Conservation (phyloP, 2,329 filamentous ascomycete genomes). For the Emergomyces africanus region DNA sequence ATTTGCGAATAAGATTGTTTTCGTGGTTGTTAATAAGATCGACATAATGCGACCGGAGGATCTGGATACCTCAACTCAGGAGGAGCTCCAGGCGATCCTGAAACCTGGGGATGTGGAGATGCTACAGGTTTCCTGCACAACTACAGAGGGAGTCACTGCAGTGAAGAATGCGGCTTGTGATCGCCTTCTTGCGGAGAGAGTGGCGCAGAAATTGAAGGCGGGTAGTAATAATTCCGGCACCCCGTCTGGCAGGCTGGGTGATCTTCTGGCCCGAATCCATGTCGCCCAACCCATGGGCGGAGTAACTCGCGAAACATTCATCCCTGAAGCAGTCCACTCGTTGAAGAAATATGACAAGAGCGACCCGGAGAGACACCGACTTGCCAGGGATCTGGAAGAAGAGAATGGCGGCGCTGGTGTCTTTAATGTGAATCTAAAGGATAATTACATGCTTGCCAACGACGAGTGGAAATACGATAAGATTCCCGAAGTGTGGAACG, state of each 20-base stretch:
- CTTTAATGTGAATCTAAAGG: conserved; percentile 83
- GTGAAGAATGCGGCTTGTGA: conserved; percentile 95
- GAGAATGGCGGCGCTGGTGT: conserved; percentile 93
- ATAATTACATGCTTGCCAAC: conserved; percentile 77
- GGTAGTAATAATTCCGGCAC: conserved; percentile 69
- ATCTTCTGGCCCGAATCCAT: conserved; percentile 89
- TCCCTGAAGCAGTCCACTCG: conserved; percentile 71
- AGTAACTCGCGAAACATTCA: conserved; percentile 64
- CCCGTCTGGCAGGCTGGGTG: conserved; percentile 68
- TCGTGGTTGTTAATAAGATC: conserved; percentile 97
- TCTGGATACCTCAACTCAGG: conserved; percentile 63
- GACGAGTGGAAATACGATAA: conserved; percentile 93
- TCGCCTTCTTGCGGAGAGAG: conserved; percentile 79
- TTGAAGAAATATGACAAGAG: conserved; percentile 81
- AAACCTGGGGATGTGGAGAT: conserved; percentile 86
- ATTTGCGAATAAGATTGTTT: conserved; percentile 95
- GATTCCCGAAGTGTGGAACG: conserved; percentile 85
- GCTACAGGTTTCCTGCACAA: conserved; percentile 88
- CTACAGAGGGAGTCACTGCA: conserved; percentile 81
- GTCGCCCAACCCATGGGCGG: conserved; percentile 88
- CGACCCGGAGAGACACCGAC: conserved; percentile 66
- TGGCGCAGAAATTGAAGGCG: conserved; percentile 86
- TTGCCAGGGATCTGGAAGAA: conserved; percentile 79
- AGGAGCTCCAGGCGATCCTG: conserved; percentile 63
- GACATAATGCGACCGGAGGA: conserved; percentile 83